Evolutionary conservation across 2,329 filamentous ascomycete species (phyloP), one percentile per base, ranked within the genome.

Genomic region (Calycina marina): DNA sequence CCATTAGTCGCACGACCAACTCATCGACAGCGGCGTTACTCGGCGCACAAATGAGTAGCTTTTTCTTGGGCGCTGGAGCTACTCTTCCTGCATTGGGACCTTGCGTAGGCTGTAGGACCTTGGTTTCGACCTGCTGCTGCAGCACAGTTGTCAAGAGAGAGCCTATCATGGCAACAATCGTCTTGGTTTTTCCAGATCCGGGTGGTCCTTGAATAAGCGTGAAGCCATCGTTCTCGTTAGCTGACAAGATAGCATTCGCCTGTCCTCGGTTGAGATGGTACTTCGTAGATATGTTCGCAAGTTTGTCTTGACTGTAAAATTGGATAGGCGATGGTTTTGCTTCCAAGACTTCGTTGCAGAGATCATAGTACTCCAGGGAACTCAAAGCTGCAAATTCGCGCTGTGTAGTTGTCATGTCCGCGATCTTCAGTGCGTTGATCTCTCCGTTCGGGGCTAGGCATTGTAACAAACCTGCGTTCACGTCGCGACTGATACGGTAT

Each of bases 21-120:
- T 98, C 90, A 53, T 98, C 90, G 4, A 98, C 90, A 18, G 90
- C 90, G 5, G 90, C 90, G 55, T 98, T 98, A 65, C 86, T 96
- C 10, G 90, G 90, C n/a, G 90, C 90, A 51, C 90, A 98, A 14
- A 98, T 83, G 15, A 98, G 68, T 15, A 98, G 65, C 55, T 96
- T 98, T 58, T 93, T 94, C 2, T 70, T 61, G 12, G 42, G 46
- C 39, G 49, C 53, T 45, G 51, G 54, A 37, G 41, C 49, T 31
- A 47, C 45, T 41, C 52, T 43, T 44, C 45, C 51, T 48, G 11
- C 54, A 16, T 30, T 16, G 30, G 37, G 29, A 49, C 34, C 52
- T 52, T 39, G 49, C 41, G 25, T 46, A 46, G 33, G 50, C 42
- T 58, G 41, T 30, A 36, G 42, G n/a, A 46, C 56, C 28, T 36